Evolutionary conservation across 805 yeast genomes (phyloP).

Genomic region (Metschnikowia orientalis): DNA sequence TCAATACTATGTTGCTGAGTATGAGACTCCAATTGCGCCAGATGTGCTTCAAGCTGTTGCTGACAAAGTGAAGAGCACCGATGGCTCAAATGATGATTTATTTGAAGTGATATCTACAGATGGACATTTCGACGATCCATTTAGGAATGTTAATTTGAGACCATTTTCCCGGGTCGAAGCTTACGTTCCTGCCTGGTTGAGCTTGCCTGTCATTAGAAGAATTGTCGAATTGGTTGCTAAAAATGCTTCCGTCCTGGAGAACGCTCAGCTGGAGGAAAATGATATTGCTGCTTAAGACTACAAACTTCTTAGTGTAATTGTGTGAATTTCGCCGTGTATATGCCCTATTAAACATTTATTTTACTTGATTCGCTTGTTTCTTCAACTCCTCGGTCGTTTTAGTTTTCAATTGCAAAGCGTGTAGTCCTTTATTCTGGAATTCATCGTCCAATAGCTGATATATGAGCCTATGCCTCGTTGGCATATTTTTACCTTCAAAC

Average conservation of each 20-base stretch:
- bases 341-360: slow-evolving; percentile 1
- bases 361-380: slow-evolving; percentile 4
- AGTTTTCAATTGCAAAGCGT: slow-evolving; percentile 82
- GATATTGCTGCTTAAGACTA: too few species aligned
- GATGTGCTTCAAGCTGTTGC: slow-evolving; percentile 79
- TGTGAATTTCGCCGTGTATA: too few species aligned
- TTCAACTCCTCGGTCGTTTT: slow-evolving; percentile 59
- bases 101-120: slow-evolving; percentile 65
- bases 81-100: slow-evolving; percentile 55
- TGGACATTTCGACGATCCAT: slow-evolving; percentile 81
- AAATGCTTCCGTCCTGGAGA: slow-evolving; percentile 70
- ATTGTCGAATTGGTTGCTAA: slow-evolving; percentile 84
- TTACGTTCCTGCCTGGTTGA: slow-evolving; percentile 92
- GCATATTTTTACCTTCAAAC: slow-evolving; percentile 61
- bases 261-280: slow-evolving; percentile 8
- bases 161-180: slow-evolving; percentile 81
- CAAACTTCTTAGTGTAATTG: too few species aligned
- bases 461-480: slow-evolving; percentile 73
- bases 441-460: slow-evolving; percentile 71
- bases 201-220: slow-evolving; percentile 82
- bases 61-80: slow-evolving; percentile 61
- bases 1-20: slow-evolving; percentile 88
- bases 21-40: slow-evolving; percentile 86
- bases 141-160: slow-evolving; percentile 65
- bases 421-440: slow-evolving; percentile 65